phyloP scores from a whole-genome alignment of 345 rosid species.

The Alliaria petiolata region DNA sequence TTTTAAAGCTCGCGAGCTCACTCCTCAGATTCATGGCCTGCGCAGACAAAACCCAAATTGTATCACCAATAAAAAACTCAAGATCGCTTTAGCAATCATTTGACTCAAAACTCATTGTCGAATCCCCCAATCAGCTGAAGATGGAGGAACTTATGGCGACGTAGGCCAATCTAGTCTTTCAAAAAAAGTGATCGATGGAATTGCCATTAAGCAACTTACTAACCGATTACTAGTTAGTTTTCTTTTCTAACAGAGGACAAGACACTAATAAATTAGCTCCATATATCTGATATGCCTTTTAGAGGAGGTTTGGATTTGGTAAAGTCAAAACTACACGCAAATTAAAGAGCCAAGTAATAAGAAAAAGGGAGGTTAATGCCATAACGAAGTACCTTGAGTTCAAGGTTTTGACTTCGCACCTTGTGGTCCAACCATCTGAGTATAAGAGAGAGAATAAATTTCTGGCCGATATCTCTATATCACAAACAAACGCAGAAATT shows the following conservation, averaged over 20 bases:
- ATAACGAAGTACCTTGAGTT: slow-evolving; percentile 48
- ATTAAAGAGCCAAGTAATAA: not conserved
- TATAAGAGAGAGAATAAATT: not conserved
- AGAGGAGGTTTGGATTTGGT: slow-evolving; percentile 3
- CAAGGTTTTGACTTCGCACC: slow-evolving; percentile 52
- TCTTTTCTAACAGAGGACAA: not conserved
- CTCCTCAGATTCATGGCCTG: slow-evolving; percentile 52
- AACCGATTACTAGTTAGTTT: not conserved
- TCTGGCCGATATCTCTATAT: not conserved
- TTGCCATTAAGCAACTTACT: not conserved
- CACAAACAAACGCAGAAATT: not conserved
- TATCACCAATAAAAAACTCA: not conserved
- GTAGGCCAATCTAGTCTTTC: not conserved
- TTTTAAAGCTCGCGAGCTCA: slow-evolving; percentile 42
- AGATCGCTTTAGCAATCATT: not conserved
- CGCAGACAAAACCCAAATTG: not conserved
- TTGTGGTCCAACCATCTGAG: slow-evolving; percentile 68
- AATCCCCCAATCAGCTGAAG: not conserved
- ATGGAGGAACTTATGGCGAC: not conserved
- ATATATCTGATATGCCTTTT: not conserved
- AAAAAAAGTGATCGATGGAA: not conserved
- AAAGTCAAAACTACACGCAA: slow-evolving; percentile 17
- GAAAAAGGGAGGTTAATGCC: not conserved
- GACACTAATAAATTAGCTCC: slow-evolving; percentile 2
- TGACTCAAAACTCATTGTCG: not conserved